These are phyloP conservation scores for Backusella parvicylindrica DNA, from an alignment of 192 early-diverging fungal species.

Conservation along the genomic window DNA sequence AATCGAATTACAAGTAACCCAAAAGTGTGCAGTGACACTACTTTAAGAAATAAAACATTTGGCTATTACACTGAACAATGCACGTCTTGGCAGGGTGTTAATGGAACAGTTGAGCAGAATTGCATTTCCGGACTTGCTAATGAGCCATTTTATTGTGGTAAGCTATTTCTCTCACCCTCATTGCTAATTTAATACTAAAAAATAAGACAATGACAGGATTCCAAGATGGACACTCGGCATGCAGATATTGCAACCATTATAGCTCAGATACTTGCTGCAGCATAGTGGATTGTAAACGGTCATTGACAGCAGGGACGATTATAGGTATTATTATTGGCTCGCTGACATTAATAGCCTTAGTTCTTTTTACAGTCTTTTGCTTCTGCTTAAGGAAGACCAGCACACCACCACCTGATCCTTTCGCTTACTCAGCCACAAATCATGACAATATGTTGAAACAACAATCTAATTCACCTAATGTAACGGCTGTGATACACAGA, in stretches of 20 bases:
- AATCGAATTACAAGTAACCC: not conserved
- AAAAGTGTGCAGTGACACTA: not conserved
- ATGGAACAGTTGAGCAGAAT: conserved; percentile 9
- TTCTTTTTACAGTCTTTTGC: not conserved
- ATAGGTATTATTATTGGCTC: conserved; percentile 21
- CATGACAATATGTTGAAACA: not conserved
- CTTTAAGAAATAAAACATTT: not conserved
- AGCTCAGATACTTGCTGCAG: conserved; percentile 11
- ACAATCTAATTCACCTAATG: not conserved
- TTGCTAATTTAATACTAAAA: not conserved
- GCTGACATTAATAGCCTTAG: not conserved
- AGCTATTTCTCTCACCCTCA: not conserved
- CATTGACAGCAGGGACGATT: conserved; percentile 7
- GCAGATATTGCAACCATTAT: conserved; percentile 6
- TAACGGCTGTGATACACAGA: not conserved
- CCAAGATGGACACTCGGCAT: not conserved
- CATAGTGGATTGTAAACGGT: not conserved
- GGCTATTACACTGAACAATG: conserved; percentile 4
- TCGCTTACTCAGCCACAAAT: not conserved
- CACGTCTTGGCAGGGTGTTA: conserved; percentile 2
- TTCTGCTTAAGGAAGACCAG: not conserved
- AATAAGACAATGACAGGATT: not conserved
- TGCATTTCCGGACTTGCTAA: conserved; percentile 26
- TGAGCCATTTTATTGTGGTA: conserved; percentile 31
- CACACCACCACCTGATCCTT: not conserved